A percentile compares a stretch with the other conserved stretches of the same genome.
phyloP scores from a whole-genome alignment of 179 eudicot genomes.

The Silene coronaria region DNA sequence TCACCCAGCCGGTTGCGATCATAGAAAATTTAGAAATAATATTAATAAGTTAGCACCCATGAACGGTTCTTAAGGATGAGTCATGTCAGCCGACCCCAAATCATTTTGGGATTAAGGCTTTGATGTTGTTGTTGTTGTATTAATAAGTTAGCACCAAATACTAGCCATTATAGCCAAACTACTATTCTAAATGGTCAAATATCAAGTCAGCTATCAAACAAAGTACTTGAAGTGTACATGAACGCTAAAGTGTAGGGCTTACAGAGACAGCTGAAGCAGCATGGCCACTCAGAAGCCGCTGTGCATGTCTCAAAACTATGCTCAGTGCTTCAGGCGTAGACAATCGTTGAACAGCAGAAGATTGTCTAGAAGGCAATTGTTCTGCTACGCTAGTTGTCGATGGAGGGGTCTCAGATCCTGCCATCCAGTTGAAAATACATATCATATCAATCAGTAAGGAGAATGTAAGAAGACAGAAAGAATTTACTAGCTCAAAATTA shows the following conservation, averaged over 20 bases:
- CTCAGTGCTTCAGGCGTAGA: slow-evolving; percentile 68
- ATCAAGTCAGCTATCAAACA: background rate
- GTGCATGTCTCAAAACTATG: slow-evolving; percentile 58
- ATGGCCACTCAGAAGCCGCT: slow-evolving; percentile 59
- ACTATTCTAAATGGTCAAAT: background rate
- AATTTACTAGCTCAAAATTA: background rate
- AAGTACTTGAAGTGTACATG: background rate
- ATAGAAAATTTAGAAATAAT: background rate
- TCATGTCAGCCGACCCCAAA: too few relatives aligned
- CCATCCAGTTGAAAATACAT: background rate
- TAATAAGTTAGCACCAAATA: background rate
- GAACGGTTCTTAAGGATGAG: too few relatives aligned
- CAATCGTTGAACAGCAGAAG: slow-evolving; percentile 52
- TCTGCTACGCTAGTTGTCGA: slow-evolving; percentile 33
- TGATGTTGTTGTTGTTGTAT: too few relatives aligned
- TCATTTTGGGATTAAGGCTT: too few relatives aligned
- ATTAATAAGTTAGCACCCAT: background rate
- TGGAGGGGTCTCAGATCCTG: slow-evolving; percentile 53
- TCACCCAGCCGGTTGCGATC: background rate
- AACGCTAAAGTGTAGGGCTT: slow-evolving; percentile 25
- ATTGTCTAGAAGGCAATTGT: slow-evolving; percentile 40
- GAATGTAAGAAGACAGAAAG: background rate
- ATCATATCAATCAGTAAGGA: background rate
- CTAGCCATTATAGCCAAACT: background rate
- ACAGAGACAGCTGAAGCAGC: slow-evolving; percentile 68